Base-by-base conservation (phyloP, 106 monocot species). In the Dioscorea dumetorum region DNA sequence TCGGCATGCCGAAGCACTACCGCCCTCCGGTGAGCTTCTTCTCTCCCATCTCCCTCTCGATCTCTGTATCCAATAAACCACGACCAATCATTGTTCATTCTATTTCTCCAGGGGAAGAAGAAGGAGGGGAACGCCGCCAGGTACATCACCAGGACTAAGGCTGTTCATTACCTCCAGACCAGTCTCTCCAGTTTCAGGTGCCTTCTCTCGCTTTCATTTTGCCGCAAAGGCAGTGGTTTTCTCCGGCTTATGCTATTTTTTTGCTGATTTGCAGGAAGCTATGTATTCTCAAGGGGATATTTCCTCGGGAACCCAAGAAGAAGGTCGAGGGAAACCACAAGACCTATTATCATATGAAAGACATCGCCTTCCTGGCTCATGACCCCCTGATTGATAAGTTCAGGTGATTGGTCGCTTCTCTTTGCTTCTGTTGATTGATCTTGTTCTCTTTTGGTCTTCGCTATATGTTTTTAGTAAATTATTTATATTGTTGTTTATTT, bases 101-200 rank as follows among this genome's bases (percentile, higher is more conserved):
- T 28, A 50, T 5, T 59, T 24, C 9, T 61, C 33, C 59, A 92
- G 92, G 92, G 89, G 16, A 92, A 92, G 82, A 97, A 97, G 80
- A 92, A 87, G 87, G 89, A 97, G 70, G 92, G 97, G 34, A 90
- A 90, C 58, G 89, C 92, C 1, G 92, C 92, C 41, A 99, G 85
- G 76, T 99, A 87, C 72, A 93, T 99, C 33, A 99, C 97, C 15
- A 89, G 97, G 76, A 82, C 80, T 21, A 93, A 93, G 77, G 97
- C 92, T 4, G 72, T 89, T 12, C 76, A 79, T 12, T 74, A 85
- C 41, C 89, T 99, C 23, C 92, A 99, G 76, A 67, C 83, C 67
- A 90, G 80, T 48, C 84, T 99, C 18, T 21, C 78, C 11, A 77
- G 57, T 51, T 99, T 99, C 83, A 90, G 95, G 95, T 95, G 41